phyloP scores from a whole-genome alignment of 352 stramenopile species.

The Phytophthora pluvialis region DNA sequence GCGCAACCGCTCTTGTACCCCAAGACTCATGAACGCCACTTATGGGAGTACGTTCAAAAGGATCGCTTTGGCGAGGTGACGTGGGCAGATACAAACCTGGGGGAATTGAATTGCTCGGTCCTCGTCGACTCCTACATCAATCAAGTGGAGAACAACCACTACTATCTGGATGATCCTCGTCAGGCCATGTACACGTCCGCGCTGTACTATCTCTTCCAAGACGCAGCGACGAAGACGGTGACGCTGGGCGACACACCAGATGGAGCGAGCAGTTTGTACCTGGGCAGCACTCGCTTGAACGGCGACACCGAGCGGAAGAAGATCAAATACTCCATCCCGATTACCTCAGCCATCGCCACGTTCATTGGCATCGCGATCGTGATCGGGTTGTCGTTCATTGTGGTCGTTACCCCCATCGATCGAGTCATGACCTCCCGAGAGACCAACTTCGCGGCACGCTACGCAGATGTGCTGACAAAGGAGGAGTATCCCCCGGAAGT shows the following conservation, averaged over 20 bases:
- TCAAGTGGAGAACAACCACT: slow-evolving; percentile 53
- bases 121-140: slow-evolving; percentile 56
- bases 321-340: slow-evolving; percentile 54
- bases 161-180: slow-evolving; percentile 47
- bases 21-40: slow-evolving; percentile 17
- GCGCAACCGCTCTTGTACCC: slow-evolving; percentile 27
- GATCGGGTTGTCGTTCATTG: slow-evolving; percentile 30
- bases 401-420: slow-evolving; percentile 42
- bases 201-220: slow-evolving; percentile 59
- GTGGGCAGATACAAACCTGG: slow-evolving; percentile 20
- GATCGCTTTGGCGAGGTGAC: slow-evolving; percentile 20
- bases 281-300: slow-evolving; percentile 37
- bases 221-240: slow-evolving; percentile 43
- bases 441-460: slow-evolving; percentile 41
- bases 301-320: slow-evolving; percentile 50
- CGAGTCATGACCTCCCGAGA: slow-evolving; percentile 36
- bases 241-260: slow-evolving; percentile 7
- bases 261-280: slow-evolving; percentile 16
- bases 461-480: slow-evolving; percentile 39
- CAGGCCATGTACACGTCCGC: slow-evolving; percentile 57
- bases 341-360: slow-evolving; percentile 47
- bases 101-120: slow-evolving; percentile 40
- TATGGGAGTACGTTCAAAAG: slow-evolving; percentile 35
- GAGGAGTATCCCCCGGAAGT: slow-evolving; percentile 49
- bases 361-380: slow-evolving; percentile 48